Percentiles rank a stretch among this genome's conserved stretches.
These are phyloP conservation scores for Hsuehochloa calcarea DNA, from an alignment of 176 grass and related monocot species.

Conservation along the genomic window DNA sequence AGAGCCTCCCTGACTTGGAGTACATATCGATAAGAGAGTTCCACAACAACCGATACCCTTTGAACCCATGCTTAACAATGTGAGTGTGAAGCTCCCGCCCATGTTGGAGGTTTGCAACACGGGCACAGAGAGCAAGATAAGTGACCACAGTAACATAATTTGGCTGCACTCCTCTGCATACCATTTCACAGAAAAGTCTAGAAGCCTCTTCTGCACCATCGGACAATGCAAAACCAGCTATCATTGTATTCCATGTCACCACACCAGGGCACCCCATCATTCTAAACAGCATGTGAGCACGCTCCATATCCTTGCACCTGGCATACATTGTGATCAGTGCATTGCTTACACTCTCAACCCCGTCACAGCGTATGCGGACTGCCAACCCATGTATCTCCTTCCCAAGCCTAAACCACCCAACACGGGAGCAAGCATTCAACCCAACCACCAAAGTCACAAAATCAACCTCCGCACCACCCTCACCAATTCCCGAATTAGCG, in stretches of 20 bases:
- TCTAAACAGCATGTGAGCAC: constrained; percentile 44
- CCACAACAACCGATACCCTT: constrained; percentile 54
- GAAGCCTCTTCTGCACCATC: constrained; percentile 57
- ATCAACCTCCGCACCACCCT: constrained; percentile 28
- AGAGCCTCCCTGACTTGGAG: constrained; percentile 55
- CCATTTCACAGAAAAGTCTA: constrained; percentile 48
- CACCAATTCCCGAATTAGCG: constrained; percentile 48
- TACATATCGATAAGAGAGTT: constrained; percentile 77
- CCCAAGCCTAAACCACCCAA: constrained; percentile 37
- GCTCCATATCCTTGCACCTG: constrained; percentile 47
- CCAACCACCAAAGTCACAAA: constrained; percentile 60
- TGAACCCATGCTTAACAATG: constrained; percentile 57
- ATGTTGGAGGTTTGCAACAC: constrained; percentile 60
- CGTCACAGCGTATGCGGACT: constrained; percentile 20
- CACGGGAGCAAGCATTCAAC: constrained; percentile 52
- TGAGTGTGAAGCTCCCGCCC: constrained; percentile 62
- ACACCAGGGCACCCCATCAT: constrained; percentile 30
- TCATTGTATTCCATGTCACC: constrained; percentile 70
- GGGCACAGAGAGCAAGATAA: constrained; percentile 62
- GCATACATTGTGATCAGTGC: constrained; percentile 68
- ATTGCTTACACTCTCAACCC: constrained; percentile 47
- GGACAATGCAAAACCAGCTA: constrained; percentile 40
- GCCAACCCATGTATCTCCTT: constrained; percentile 63
- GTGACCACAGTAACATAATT: constrained; percentile 74
- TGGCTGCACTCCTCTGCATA: constrained; percentile 41